Evolutionary conservation across 495 filamentous ascomycete species (phyloP).

Genomic region (Aspergillus baeticus): DNA sequence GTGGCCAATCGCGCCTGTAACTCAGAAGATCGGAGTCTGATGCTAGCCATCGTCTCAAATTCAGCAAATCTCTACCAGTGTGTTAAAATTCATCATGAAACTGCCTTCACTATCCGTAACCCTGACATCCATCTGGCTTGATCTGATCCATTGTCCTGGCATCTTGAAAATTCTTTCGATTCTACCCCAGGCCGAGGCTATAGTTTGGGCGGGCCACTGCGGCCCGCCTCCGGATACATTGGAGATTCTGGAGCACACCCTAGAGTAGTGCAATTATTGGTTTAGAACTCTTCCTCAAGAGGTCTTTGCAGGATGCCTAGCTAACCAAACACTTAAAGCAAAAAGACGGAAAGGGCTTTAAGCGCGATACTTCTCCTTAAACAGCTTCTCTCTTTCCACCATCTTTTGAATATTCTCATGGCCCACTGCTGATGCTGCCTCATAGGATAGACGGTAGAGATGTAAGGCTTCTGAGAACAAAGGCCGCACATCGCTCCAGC

Average conservation of each 20-base stretch:
- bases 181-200: conserved; percentile 1
- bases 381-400: neutral
- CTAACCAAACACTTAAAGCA: too few relatives aligned
- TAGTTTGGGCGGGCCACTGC: neutral
- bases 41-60: neutral
- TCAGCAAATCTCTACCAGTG: neutral
- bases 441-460: conserved; percentile 4
- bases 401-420: conserved; percentile 13
- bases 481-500: conserved; percentile 10
- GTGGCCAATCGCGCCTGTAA: neutral
- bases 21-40: neutral
- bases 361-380: neutral
- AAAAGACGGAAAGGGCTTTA: too few relatives aligned
- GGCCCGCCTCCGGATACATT: conserved; percentile 4
- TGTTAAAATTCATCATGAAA: too few relatives aligned
- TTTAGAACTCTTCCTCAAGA: too few relatives aligned
- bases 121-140: too few relatives aligned
- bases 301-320: too few relatives aligned
- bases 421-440: neutral
- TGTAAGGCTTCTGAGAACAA: conserved; percentile 8
- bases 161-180: neutral
- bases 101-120: too few relatives aligned
- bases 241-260: neutral
- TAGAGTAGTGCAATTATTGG: too few relatives aligned
- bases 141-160: neutral